Evolutionary conservation across 1,284 basidiomycete genomes (phyloP).

Genomic region (Testicularia cyperi): DNA sequence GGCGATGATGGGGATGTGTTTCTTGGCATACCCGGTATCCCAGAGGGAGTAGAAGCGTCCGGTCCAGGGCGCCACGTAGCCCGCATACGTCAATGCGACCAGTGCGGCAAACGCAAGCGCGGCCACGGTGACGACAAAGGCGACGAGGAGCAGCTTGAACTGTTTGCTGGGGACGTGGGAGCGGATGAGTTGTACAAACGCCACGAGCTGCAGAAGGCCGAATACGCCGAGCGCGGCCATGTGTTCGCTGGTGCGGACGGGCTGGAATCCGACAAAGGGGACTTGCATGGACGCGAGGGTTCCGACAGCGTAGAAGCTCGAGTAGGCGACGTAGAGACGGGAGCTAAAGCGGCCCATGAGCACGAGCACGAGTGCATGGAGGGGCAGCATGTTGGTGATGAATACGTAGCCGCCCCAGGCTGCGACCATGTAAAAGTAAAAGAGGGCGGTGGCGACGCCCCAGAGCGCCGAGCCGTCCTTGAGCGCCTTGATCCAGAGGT

Average conservation of each 20-base stretch:
- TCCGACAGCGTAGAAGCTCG: constrained; percentile 95
- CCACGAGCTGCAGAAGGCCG: constrained; percentile 92
- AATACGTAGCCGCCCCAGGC: constrained; percentile 99
- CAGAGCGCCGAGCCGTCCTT: constrained; percentile 91
- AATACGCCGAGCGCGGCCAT: constrained; percentile 98
- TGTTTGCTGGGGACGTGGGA: constrained; percentile 88
- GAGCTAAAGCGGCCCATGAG: constrained; percentile 96
- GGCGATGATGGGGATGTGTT: constrained; percentile 96
- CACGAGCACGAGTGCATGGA: constrained; percentile 88
- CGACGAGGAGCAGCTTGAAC: constrained; percentile 72
- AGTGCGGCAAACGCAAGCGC: constrained; percentile 65
- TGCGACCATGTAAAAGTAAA: constrained; percentile 99
- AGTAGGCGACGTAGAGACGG: constrained; percentile 92
- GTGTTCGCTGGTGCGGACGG: constrained; percentile 95
- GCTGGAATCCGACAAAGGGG: constrained; percentile 98
- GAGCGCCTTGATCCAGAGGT: constrained; percentile 92
- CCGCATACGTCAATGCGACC: constrained; percentile 79
- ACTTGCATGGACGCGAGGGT: constrained; percentile 98
- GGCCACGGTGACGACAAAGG: constrained; percentile 70
- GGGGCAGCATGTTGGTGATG: constrained; percentile 99
- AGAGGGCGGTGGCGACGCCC: constrained; percentile 85
- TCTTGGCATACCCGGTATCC: constrained; percentile 98
- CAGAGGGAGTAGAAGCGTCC: constrained; percentile 99
- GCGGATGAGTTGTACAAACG: constrained; percentile 86
- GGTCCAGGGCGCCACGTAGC: constrained; percentile 98